phyloP scores from a whole-genome alignment of 2,329 filamentous ascomycete genomes.

The Lecanicillium sp. region DNA sequence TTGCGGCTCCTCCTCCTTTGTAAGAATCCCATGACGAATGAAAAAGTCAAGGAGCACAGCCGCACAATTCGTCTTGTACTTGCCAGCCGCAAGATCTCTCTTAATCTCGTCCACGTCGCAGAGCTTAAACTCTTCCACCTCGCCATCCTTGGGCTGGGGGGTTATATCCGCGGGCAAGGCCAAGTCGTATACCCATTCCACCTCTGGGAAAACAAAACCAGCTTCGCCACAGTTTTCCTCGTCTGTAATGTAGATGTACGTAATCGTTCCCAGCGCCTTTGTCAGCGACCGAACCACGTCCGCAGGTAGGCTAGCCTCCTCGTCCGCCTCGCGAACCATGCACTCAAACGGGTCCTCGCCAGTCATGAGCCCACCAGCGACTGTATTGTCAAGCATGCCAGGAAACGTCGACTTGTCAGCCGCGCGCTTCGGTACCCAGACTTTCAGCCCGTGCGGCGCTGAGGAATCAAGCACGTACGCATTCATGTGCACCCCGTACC shows the following conservation, averaged over 20 bases:
- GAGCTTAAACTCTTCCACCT: slow-evolving; percentile 79
- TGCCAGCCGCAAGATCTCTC: slow-evolving; percentile 57
- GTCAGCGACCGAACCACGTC: slow-evolving; percentile 54
- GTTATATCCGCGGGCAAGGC: slow-evolving; percentile 60
- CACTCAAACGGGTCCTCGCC: slow-evolving; percentile 75
- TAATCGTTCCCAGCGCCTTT: slow-evolving; percentile 59
- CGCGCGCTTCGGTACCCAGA: slow-evolving; percentile 80
- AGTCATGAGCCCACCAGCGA: slow-evolving; percentile 70
- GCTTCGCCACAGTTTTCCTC: slow-evolving; percentile 69
- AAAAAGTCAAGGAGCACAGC: slow-evolving; percentile 84
- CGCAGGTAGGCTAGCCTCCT: slow-evolving; percentile 78
- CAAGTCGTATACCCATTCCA: slow-evolving; percentile 86
- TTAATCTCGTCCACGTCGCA: slow-evolving; percentile 70
- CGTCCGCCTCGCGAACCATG: slow-evolving; percentile 74
- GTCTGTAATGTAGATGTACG: slow-evolving; percentile 78
- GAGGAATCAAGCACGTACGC: slow-evolving; percentile 49
- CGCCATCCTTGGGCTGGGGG: slow-evolving; percentile 74
- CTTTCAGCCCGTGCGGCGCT: slow-evolving; percentile 49
- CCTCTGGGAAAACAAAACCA: slow-evolving; percentile 79
- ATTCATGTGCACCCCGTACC: slow-evolving; percentile 76
- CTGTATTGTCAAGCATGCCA: slow-evolving; percentile 91
- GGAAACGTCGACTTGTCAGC: slow-evolving; percentile 77
- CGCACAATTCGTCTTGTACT: slow-evolving; percentile 92
- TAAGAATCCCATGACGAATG: slow-evolving; percentile 74
- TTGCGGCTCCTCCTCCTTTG: slow-evolving; percentile 66